Conservation (phyloP, 768 basidiomycete species). For the Brasilioporus rufonigricans region DNA sequence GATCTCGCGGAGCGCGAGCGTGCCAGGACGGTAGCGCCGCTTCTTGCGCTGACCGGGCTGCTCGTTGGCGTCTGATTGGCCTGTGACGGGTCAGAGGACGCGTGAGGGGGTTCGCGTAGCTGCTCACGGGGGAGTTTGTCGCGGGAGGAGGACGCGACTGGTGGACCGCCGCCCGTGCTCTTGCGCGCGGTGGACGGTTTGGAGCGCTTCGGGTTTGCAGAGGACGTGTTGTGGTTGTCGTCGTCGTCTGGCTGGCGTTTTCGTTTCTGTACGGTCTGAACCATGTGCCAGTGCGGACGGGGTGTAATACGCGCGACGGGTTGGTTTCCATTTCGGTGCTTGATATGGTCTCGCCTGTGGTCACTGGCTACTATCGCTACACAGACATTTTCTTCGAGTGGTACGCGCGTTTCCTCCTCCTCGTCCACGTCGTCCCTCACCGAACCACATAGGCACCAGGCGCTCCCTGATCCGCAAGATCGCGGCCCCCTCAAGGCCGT, state of each 20-base stretch:
- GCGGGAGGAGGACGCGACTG: conserved; percentile 30
- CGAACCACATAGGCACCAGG: conserved; percentile 45
- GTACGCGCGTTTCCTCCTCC: conserved; percentile 34
- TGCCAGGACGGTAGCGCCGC: conserved; percentile 84
- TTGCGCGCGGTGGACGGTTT: conserved; percentile 74
- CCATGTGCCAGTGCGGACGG: conserved; percentile 49
- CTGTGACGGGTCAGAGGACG: conserved; percentile 17
- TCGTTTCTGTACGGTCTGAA: conserved; percentile 62
- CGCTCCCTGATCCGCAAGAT: conserved; percentile 58
- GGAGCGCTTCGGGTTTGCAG: conserved; percentile 41
- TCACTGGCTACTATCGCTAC: conserved; percentile 78
- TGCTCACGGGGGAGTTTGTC: conserved; percentile 28
- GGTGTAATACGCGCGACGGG: background rate
- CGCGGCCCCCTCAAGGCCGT: conserved; percentile 63
- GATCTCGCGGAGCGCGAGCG: conserved; percentile 87
- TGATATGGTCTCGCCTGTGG: conserved; percentile 39
- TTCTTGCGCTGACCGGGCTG: conserved; percentile 39
- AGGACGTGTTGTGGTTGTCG: conserved; percentile 35
- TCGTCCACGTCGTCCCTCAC: background rate
- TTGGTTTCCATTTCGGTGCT: conserved; percentile 8
- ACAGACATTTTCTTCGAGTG: conserved; percentile 86
- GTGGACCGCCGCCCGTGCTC: conserved; percentile 64
- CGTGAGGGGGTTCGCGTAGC: conserved; percentile 1
- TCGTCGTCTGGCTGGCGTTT: conserved; percentile 35
- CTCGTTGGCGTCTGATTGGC: conserved; percentile 23